These are phyloP conservation scores for Trypanosoma cruzi DNA, from an alignment of 208 protist species.

Conservation along the genomic window DNA sequence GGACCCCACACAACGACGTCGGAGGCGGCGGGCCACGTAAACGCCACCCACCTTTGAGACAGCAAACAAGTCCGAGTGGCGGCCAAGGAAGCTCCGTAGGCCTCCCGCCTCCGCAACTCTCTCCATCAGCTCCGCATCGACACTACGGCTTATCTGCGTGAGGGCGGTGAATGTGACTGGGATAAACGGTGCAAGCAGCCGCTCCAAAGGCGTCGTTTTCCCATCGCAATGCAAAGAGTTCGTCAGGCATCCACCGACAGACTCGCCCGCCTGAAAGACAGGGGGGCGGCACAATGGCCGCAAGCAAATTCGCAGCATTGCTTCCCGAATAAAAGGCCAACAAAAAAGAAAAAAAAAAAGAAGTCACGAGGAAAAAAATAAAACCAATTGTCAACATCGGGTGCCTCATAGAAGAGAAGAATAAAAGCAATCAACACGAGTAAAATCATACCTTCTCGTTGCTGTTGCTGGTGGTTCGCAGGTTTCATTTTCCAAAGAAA, in stretches of 20 bases:
- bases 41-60: slow-evolving; percentile 35
- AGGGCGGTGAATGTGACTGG: slow-evolving; percentile 59
- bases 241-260: background rate
- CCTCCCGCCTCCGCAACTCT: slow-evolving; percentile 28
- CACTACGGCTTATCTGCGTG: slow-evolving; percentile 48
- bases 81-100: slow-evolving; percentile 26
- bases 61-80: slow-evolving; percentile 27
- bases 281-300: slow-evolving; percentile 3
- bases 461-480: no score
- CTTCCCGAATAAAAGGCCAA: slow-evolving; percentile 8
- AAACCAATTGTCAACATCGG: no score
- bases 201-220: background rate
- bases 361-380: slow-evolving; percentile 12
- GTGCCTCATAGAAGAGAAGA: no score
- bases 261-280: background rate
- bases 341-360: slow-evolving; percentile 5
- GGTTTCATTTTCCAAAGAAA: no score
- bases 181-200: slow-evolving; percentile 36
- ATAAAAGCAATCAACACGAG: no score
- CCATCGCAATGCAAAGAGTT: slow-evolving; percentile 1
- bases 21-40: slow-evolving; percentile 30
- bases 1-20: background rate
- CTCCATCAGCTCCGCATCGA: slow-evolving; percentile 58
- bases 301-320: slow-evolving; percentile 17
- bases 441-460: no score